Base-by-base conservation (phyloP, 257 asterid genomes). In the Ocimum tenuiflorum region DNA sequence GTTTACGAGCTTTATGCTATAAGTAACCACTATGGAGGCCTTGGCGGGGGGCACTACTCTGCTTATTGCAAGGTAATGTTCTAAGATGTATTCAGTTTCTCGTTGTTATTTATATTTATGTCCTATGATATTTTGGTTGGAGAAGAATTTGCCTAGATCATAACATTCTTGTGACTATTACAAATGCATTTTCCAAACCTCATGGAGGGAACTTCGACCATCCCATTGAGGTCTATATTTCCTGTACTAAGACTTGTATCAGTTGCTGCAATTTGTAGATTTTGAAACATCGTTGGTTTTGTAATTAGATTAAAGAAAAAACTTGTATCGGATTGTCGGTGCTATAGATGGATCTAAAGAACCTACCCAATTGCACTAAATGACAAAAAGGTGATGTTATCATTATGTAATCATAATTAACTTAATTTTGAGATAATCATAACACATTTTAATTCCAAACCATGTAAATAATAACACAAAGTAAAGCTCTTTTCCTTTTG, bases 11-110 rank as follows among this genome's bases (percentile, higher is more conserved):
- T 91, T 39, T 91, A 78, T 66, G 98, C 98, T 49, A 79, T 91
- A 68, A 91, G 96, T 78, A 91, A 91, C 74, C 98, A 91, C 75
- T 91, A 91, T 60, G 98, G 98, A 17, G 95, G 95, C 74, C 89
- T 91, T 38, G 96, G 96, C 49, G 96, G 96, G 0, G 96, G 98
- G 7, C 96, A 89, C 77, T 91, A 91, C 73, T 82, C 96, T 27
- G 96, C 98, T 39, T 89, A 91, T 66, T 89, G 96, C 81, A 89
- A 88, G 95, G 98, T 89, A 85, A 72, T 33, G 14, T 4, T 31
- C 6, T 69, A 5, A 14, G 31, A 22, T 35, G 41, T 47, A 59
- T 22, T 52, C 51, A 17, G 31, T 46, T 48, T 46, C n/a, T 41
- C 15, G 36, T 67, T 14, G 14, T 13, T 42, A 36, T 31, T 31